Base-by-base conservation (phyloP, 2,329 filamentous ascomycete genomes). In the Zymoseptoria pseudotritici region DNA sequence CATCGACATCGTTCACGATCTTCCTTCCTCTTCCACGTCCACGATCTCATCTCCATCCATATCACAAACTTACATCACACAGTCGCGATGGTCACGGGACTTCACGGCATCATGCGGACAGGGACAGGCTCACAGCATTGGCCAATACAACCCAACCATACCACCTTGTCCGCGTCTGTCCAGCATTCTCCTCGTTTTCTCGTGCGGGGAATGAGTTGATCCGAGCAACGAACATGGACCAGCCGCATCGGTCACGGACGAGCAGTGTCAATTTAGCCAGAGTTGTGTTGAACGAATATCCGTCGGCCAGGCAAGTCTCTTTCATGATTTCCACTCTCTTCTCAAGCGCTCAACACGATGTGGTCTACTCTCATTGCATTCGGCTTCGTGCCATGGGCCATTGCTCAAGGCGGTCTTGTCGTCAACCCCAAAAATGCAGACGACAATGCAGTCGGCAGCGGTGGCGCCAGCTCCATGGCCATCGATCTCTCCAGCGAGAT, bases 341-440 rank as follows among this genome's bases (percentile, higher is more conserved):
- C 22, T 24, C 22, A 24, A 24, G 22, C 3, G 19, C 31, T 59
- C 21, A 55, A 22, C 13, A 56, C 20, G 54, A 24, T 49, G 56
- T 20, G 11, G 19, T 53, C 50, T 49, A 36, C 22, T 19, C 29
- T 56, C 21, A 21, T 66, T 42, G 9, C 36, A 10, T 46, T 63
- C 13, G 59, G 58, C 58, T 50, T 66, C 4, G 31, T 63, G 53
- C 59, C 64, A 11, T 29, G 59, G 31, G 63, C 53, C 11, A 24
- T 66, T 21, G 63, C 56, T 9, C 68, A 69, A 63, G 66, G 67
- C 31, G 65, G 64, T 19, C 61, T 71, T 1, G 66, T 70, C 2
- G 58, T 72, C 58, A 69, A 71, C 56, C 70, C 70, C 2, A 70
- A 70, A 50, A 68, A 70, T 58, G 64, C 60, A 21, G 64, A 66